Conservation (phyloP, 2,329 filamentous ascomycete genomes). For the Diaporthe caulivora region DNA sequence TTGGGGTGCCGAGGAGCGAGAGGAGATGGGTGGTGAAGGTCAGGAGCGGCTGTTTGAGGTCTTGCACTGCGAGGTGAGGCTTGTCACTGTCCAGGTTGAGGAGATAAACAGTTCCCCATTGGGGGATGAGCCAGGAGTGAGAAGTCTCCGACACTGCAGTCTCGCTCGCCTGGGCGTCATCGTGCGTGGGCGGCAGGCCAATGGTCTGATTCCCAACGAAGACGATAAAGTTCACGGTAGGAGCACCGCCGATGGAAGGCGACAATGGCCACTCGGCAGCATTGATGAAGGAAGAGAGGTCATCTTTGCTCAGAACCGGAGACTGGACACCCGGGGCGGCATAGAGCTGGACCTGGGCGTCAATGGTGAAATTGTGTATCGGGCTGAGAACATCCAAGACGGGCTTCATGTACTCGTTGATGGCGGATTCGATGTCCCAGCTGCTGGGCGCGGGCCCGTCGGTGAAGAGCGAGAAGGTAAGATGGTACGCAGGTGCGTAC, state of each 20-base stretch:
- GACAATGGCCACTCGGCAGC: conserved; percentile 97
- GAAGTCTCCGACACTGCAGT: conserved; percentile 61
- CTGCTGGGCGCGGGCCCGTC: conserved; percentile 81
- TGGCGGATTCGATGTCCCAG: conserved; percentile 90
- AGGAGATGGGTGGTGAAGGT: conserved; percentile 93
- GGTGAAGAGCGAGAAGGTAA: conserved; percentile 96
- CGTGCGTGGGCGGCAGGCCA: conserved; percentile 47
- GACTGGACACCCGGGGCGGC: conserved; percentile 76
- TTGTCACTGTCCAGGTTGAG: conserved; percentile 62
- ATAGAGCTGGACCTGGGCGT: conserved; percentile 96
- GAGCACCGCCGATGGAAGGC: conserved; percentile 91
- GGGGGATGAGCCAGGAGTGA: conserved; percentile 89
- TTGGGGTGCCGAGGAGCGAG: conserved; percentile 86
- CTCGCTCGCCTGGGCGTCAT: conserved; percentile 34
- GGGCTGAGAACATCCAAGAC: conserved; percentile 82
- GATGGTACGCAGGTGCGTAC: conserved; percentile 92
- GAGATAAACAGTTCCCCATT: conserved; percentile 85
- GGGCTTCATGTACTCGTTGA: conserved; percentile 84
- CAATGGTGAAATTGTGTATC: conserved; percentile 95
- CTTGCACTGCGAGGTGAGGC: conserved; percentile 70
- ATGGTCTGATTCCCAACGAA: conserved; percentile 88
- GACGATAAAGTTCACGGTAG: conserved; percentile 95
- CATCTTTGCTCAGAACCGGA: conserved; percentile 81
- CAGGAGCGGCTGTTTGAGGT: conserved; percentile 83
- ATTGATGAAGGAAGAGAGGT: conserved; percentile 95